Conservation (phyloP, 2,329 filamentous ascomycete genomes). For the Aquanectria penicillioides region DNA sequence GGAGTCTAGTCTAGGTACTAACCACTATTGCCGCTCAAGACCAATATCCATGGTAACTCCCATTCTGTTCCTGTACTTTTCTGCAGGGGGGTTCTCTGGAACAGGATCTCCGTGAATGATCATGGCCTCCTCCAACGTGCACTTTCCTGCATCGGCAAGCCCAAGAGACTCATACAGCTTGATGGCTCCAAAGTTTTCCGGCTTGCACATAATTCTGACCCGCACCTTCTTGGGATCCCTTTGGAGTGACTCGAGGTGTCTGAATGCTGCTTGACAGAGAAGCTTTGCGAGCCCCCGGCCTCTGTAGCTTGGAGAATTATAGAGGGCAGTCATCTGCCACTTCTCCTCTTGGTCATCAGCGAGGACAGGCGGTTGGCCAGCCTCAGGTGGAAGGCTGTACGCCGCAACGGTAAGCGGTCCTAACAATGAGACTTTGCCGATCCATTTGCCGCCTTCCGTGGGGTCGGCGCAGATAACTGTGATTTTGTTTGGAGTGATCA, state of each 20-base stretch:
- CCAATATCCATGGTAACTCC: neutral
- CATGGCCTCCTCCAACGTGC: constrained; percentile 13
- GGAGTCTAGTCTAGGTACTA: neutral
- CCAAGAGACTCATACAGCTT: neutral
- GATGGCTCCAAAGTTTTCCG: neutral
- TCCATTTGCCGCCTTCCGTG: neutral
- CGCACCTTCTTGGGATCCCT: neutral
- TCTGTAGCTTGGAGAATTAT: neutral
- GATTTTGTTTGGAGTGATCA: neutral
- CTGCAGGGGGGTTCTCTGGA: neutral
- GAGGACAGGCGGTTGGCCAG: neutral
- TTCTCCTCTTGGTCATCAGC: constrained; percentile 10
- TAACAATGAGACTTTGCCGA: constrained; percentile 1
- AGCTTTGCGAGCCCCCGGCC: neutral
- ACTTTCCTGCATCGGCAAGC: neutral
- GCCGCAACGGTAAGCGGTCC: neutral
- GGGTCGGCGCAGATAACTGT: constrained; percentile 7
- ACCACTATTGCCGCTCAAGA: neutral
- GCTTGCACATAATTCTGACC: constrained; percentile 18
- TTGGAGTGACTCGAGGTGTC: neutral
- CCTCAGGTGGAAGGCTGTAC: neutral
- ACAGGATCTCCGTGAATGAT: constrained; percentile 7
- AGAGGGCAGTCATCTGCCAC: constrained; percentile 15
- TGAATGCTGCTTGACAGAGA: neutral
- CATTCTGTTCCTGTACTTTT: neutral